phyloP scores from a whole-genome alignment of 768 basidiomycete species.

The Termitomyces sp. region DNA sequence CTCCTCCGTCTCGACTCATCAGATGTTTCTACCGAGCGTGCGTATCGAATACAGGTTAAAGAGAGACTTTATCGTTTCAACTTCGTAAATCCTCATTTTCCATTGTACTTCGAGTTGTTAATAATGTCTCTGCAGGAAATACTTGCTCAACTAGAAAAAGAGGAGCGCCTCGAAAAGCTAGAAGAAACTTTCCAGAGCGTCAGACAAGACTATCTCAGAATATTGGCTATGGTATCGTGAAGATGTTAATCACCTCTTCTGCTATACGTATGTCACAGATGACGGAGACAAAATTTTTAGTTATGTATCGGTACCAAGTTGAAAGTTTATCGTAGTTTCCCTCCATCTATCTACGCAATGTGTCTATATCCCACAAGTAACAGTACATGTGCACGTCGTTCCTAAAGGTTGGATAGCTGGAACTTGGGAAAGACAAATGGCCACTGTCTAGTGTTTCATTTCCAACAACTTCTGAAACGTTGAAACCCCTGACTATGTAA shows the following conservation, averaged over 20 bases:
- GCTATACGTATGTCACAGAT: not conserved
- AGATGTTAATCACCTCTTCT: not conserved
- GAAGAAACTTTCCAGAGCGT: conserved; percentile 92
- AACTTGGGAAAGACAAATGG: too few species aligned
- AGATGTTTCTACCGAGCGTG: conserved; percentile 48
- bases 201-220: conserved; percentile 76
- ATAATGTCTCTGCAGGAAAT: conserved; percentile 53
- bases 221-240: conserved; percentile 51
- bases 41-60: conserved; percentile 89
- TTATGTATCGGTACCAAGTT: too few species aligned
- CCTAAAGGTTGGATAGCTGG: too few species aligned
- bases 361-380: too few species aligned
- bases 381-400: too few species aligned
- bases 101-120: not conserved
- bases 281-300: not conserved
- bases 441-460: too few species aligned
- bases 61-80: conserved; percentile 94
- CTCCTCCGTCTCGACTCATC: conserved; percentile 61
- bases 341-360: too few species aligned
- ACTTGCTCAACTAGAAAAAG: conserved; percentile 79
- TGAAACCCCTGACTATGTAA: too few species aligned
- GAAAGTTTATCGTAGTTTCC: too few species aligned
- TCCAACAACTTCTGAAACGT: too few species aligned
- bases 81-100: conserved; percentile 52
- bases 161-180: conserved; percentile 83